Percentiles rank a stretch among this genome's conserved stretches.
Evolutionary conservation across 139 green algal species (phyloP).

Genomic region (Coccomyxa sp.): DNA sequence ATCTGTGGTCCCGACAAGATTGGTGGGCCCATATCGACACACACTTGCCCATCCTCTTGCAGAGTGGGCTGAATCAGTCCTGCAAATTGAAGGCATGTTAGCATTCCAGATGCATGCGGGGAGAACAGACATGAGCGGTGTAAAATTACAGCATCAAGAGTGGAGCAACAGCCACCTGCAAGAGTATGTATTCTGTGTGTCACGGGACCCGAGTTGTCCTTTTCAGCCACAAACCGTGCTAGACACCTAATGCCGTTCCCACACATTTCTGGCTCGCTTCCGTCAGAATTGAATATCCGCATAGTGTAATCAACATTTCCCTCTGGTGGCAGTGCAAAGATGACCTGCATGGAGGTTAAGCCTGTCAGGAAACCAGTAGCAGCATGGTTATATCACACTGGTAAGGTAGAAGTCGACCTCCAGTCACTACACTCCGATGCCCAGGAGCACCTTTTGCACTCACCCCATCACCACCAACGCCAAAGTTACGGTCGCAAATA

Average conservation of each 20-base stretch:
- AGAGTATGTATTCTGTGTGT: slow-evolving; percentile 87
- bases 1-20: slow-evolving; percentile 72
- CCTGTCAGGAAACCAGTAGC: neutral
- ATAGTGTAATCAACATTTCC: slow-evolving; percentile 83
- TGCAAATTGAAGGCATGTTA: slow-evolving; percentile 3
- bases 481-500: slow-evolving; percentile 95
- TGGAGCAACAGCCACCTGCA: slow-evolving; percentile 49
- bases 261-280: slow-evolving; percentile 98
- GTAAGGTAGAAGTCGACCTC: neutral
- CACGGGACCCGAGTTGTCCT: slow-evolving; percentile 48
- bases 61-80: slow-evolving; percentile 91
- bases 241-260: slow-evolving; percentile 98
- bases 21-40: slow-evolving; percentile 95
- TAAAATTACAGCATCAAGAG: neutral
- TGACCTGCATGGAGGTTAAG: slow-evolving; percentile 51
- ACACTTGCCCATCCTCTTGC: slow-evolving; percentile 83
- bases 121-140: neutral
- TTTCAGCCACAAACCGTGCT: slow-evolving; percentile 84
- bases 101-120: too few species aligned
- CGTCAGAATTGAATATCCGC: slow-evolving; percentile 98
- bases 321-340: slow-evolving; percentile 83
- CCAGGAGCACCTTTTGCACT: slow-evolving; percentile 15
- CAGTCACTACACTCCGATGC: neutral
- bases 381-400: neutral
- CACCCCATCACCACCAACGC: slow-evolving; percentile 92